A percentile compares a stretch with the other conserved stretches of the same genome.
phyloP scores from a whole-genome alignment of 176 grass and related monocot species.

The Otatea glauca region DNA sequence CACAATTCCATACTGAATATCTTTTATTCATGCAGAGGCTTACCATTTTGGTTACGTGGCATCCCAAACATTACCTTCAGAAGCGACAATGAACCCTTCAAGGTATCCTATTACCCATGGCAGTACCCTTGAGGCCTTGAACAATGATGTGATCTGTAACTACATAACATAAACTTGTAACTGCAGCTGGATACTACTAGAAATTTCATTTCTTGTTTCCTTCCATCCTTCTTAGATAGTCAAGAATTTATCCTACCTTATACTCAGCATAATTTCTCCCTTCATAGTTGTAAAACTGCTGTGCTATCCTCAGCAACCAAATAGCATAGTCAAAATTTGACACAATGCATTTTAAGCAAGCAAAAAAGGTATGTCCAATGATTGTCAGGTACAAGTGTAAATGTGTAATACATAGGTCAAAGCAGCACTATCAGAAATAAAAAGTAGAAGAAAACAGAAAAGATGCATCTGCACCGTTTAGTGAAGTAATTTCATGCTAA shows the following conservation, averaged over 20 bases:
- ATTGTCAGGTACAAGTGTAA: background rate
- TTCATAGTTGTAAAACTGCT: background rate
- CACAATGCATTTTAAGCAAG: constrained; percentile 10
- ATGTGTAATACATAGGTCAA: background rate
- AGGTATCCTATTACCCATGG: constrained; percentile 48
- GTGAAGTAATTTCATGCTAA: background rate
- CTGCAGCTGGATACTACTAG: constrained; percentile 1
- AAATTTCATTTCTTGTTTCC: background rate
- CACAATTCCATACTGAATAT: no score
- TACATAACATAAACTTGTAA: constrained; percentile 6
- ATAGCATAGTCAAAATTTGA: background rate
- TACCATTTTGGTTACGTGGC: constrained; percentile 75
- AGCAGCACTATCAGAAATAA: background rate
- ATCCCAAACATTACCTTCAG: constrained; percentile 65
- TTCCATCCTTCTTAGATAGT: background rate
- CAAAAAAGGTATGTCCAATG: background rate
- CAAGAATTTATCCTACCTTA: background rate
- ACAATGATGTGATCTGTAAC: background rate
- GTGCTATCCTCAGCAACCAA: background rate
- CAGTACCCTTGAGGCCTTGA: background rate
- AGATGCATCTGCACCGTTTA: background rate
- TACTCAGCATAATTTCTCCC: background rate
- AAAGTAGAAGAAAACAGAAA: background rate
- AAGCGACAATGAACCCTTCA: constrained; percentile 70
- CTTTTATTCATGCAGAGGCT: constrained; percentile 57